Percentiles rank a stretch among this genome's conserved stretches.
Conservation (phyloP, 2,329 filamentous ascomycete genomes). For the Myriosclerotinia curreyana region DNA sequence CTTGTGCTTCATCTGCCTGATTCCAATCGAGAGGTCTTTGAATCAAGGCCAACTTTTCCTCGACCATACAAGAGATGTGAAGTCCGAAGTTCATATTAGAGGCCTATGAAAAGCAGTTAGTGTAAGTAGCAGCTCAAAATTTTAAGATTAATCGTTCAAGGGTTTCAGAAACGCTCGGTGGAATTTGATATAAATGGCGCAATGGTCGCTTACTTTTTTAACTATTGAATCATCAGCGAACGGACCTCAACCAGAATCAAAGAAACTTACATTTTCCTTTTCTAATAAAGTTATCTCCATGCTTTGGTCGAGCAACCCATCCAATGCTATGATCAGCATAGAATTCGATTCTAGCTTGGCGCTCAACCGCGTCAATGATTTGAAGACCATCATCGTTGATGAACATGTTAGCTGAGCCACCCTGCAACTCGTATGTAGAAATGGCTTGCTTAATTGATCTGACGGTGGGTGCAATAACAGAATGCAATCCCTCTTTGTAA, state of each 20-base stretch:
- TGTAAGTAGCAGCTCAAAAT: background rate
- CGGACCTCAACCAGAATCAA: slow-evolving; percentile 6
- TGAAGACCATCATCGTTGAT: slow-evolving; percentile 74
- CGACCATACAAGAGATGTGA: slow-evolving; percentile 66
- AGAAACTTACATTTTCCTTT: slow-evolving; percentile 52
- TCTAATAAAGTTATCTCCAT: slow-evolving; percentile 60
- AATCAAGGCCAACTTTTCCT: slow-evolving; percentile 61
- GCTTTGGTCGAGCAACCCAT: slow-evolving; percentile 64
- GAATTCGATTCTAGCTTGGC: slow-evolving; percentile 62
- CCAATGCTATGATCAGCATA: slow-evolving; percentile 68
- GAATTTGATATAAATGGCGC: background rate
- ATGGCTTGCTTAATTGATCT: slow-evolving; percentile 75
- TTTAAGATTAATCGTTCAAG: background rate
- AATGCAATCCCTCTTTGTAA: slow-evolving; percentile 77
- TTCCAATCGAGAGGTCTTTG: slow-evolving; percentile 61
- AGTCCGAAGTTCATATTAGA: slow-evolving; percentile 72
- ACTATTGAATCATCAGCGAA: slow-evolving; percentile 31
- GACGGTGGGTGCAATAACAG: slow-evolving; percentile 74
- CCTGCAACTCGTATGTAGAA: slow-evolving; percentile 72
- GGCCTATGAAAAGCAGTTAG: slow-evolving; percentile 47
- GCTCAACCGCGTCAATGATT: slow-evolving; percentile 60
- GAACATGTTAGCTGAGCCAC: slow-evolving; percentile 75
- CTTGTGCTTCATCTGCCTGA: slow-evolving; percentile 63
- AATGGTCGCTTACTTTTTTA: slow-evolving; percentile 41
- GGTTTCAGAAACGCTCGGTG: background rate